Percentiles rank a stretch among this genome's conserved stretches.
These are phyloP conservation scores for Penicillium sp. DNA, from an alignment of 2,329 filamentous ascomycete genomes.

Conservation along the genomic window DNA sequence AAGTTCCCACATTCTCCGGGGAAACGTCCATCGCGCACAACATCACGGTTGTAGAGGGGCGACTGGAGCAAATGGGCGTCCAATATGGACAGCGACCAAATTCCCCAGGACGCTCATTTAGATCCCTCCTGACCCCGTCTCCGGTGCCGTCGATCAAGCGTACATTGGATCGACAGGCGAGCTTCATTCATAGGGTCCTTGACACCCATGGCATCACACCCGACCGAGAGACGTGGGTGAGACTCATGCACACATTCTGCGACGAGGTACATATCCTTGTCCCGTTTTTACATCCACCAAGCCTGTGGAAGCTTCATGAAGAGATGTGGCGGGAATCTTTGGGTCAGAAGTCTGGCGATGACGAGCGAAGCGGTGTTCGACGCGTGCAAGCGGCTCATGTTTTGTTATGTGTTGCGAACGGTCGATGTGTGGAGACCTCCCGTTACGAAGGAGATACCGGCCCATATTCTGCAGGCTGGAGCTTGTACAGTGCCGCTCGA, in stretches of 20 bases:
- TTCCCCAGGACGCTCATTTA: constrained; percentile 4
- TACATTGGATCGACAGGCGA: background rate
- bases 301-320: constrained; percentile 13
- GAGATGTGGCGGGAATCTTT: constrained; percentile 10
- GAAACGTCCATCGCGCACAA: constrained; percentile 23
- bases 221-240: constrained; percentile 13
- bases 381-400: constrained; percentile 17
- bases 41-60: constrained; percentile 21
- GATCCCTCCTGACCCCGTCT: constrained; percentile 13
- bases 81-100: constrained; percentile 9
- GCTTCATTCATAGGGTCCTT: constrained; percentile 2
- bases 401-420: constrained; percentile 22
- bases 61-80: constrained; percentile 16
- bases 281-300: constrained; percentile 23
- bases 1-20: constrained; percentile 19
- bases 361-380: background rate
- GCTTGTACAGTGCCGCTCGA: constrained; percentile 20
- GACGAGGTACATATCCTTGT: constrained; percentile 24
- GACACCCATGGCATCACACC: constrained; percentile 9
- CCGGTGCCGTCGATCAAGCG: background rate
- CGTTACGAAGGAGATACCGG: constrained; percentile 10
- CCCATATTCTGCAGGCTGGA: constrained; percentile 26
- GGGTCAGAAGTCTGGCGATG: background rate
- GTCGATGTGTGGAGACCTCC: constrained; percentile 22
- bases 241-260: constrained; percentile 17